Conservation (phyloP, 768 basidiomycete species). For the Polyporus arcularius region DNA sequence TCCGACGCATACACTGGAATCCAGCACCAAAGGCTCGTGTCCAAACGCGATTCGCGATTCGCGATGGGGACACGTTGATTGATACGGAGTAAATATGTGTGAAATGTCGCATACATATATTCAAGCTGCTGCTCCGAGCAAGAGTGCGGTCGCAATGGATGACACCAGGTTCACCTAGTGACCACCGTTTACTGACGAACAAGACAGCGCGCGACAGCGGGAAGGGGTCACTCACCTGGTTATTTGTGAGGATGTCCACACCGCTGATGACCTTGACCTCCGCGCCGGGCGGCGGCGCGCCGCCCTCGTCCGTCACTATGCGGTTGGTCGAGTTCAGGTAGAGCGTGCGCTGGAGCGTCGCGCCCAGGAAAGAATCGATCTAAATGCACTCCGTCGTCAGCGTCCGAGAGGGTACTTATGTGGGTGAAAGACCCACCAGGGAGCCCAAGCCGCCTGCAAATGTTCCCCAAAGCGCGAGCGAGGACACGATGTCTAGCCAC, state of each 20-base stretch:
- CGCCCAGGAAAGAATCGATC: conserved; percentile 87
- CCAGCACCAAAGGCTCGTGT: too few species aligned
- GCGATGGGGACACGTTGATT: too few species aligned
- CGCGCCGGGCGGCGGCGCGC: conserved; percentile 31
- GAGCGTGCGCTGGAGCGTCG: conserved; percentile 80
- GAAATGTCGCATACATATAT: not conserved
- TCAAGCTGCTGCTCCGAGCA: conserved; percentile 38
- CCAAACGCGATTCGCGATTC: too few species aligned
- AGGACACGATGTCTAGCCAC: conserved; percentile 39
- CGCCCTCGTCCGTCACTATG: conserved; percentile 61
- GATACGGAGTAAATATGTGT: too few species aligned
- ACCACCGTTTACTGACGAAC: not conserved
- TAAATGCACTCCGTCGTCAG: conserved; percentile 28
- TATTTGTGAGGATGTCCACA: conserved; percentile 74
- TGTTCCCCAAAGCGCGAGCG: conserved; percentile 60
- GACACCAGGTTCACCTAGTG: conserved; percentile 47
- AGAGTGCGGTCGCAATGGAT: conserved; percentile 38
- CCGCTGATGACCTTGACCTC: conserved; percentile 64
- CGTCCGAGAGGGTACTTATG: conserved; percentile 1
- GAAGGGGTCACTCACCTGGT: conserved; percentile 51
- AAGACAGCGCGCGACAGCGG: not conserved
- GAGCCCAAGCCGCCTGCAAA: conserved; percentile 79
- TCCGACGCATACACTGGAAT: too few species aligned
- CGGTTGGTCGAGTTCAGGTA: conserved; percentile 63
- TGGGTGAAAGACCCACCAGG: conserved; percentile 42